Conservation (phyloP, 345 rosid genomes). For the Litchi chinensis region DNA sequence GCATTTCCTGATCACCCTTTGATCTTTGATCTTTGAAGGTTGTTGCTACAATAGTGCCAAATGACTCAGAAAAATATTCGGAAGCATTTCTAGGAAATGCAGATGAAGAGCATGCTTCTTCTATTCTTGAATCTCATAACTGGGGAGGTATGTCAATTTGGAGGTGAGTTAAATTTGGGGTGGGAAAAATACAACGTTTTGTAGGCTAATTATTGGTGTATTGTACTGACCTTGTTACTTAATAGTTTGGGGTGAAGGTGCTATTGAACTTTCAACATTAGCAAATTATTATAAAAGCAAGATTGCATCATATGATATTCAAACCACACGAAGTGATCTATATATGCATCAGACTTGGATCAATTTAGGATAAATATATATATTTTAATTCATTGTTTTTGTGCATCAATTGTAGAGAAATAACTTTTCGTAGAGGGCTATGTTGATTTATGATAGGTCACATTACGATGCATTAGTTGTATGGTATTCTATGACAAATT, state of each 20-base stretch:
- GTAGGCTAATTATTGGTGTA: not conserved
- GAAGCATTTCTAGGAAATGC: constrained; percentile 86
- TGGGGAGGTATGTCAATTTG: constrained; percentile 80
- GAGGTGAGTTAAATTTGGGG: too few relatives aligned
- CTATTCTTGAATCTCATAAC: constrained; percentile 89
- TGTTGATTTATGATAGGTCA: constrained; percentile 92
- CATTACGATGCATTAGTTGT: constrained; percentile 95
- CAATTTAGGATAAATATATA: not conserved
- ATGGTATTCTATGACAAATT: constrained; percentile 24
- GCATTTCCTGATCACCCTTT: constrained; percentile 5
- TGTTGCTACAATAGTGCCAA: constrained; percentile 84
- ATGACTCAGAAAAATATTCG: constrained; percentile 69
- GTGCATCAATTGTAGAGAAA: constrained; percentile 50
- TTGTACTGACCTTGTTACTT: constrained; percentile 9
- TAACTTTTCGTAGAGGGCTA: constrained; percentile 68
- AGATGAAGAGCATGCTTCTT: constrained; percentile 73
- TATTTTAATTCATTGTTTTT: not conserved
- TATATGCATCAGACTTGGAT: not conserved
- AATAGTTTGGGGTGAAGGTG: constrained; percentile 53
- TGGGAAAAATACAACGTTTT: not conserved
- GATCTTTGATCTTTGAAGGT: constrained; percentile 48
- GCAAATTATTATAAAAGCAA: constrained; percentile 78
- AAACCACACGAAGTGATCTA: constrained; percentile 39
- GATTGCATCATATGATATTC: constrained; percentile 92
- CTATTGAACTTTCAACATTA: constrained; percentile 92